Percentiles rank a stretch among this genome's conserved stretches.
Evolutionary conservation across 768 basidiomycete species (phyloP).

Genomic region (Mycena crocata): DNA sequence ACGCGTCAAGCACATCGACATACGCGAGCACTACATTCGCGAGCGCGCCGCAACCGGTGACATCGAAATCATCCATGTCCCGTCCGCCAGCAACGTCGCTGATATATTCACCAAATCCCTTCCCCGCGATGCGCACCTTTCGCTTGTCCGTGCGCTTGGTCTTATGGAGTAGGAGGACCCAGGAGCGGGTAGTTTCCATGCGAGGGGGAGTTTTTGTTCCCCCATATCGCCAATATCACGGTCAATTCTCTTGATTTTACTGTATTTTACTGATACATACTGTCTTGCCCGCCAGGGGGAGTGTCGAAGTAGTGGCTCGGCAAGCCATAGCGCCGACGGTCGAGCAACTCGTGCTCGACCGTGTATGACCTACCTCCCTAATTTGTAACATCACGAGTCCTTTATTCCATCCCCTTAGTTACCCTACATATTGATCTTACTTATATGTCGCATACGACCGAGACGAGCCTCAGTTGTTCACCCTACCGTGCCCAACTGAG

Average conservation of each 20-base stretch:
- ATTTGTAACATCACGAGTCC: neutral
- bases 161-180: conserved; percentile 3
- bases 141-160: conserved; percentile 7
- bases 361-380: no score
- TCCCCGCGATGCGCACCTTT: conserved; percentile 2
- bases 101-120: conserved; percentile 45
- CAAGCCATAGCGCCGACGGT: neutral
- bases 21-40: no score
- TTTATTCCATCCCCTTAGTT: neutral
- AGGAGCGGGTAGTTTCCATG: neutral
- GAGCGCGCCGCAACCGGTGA: conserved; percentile 13
- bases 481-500: no score
- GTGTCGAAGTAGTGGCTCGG: neutral
- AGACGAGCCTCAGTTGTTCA: conserved; percentile 1
- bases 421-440: neutral
- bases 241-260: neutral
- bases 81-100: conserved; percentile 38
- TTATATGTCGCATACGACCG: neutral
- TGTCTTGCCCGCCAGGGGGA: conserved; percentile 2
- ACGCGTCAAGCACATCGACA: no score
- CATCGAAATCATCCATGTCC: conserved; percentile 20
- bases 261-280: neutral
- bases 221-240: conserved; percentile 3
- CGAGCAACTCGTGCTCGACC: neutral
- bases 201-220: conserved; percentile 9